Conservation (phyloP, 495 filamentous ascomycete genomes). For the Neurospora cerealis region DNA sequence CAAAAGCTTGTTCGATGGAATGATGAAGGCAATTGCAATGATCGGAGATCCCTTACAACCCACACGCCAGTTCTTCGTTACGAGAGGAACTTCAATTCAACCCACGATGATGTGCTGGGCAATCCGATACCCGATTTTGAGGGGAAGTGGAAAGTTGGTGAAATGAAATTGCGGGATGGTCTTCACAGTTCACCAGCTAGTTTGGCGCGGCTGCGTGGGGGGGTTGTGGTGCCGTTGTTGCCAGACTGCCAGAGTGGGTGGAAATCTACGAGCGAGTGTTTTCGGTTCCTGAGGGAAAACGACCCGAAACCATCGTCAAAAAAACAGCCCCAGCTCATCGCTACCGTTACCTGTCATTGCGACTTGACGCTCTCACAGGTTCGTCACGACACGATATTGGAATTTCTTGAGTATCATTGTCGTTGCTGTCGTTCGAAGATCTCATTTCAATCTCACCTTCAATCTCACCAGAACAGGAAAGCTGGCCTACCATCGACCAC, state of each 20-base stretch:
- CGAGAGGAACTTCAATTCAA: neutral
- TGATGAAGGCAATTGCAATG: neutral
- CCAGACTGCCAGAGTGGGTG: neutral
- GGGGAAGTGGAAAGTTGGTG: neutral
- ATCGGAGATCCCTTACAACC: neutral
- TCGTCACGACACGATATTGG: neutral
- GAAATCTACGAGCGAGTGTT: neutral
- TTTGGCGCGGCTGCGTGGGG: neutral
- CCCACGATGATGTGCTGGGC: neutral
- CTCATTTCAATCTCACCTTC: neutral
- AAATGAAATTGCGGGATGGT: neutral
- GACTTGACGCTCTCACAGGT: neutral
- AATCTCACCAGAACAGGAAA: neutral
- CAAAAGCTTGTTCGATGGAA: neutral
- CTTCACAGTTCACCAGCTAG: neutral
- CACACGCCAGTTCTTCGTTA: neutral
- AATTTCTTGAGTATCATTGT: neutral
- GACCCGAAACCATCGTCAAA: neutral
- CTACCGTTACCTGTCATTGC: neutral
- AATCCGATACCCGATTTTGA: neutral
- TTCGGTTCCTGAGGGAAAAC: neutral
- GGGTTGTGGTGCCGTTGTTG: neutral
- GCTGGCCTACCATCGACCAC: neutral
- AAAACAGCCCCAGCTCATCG: neutral
- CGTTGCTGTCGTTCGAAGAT: neutral